Evolutionary conservation across 2,329 filamentous ascomycete species (phyloP).

Genomic region (Colletotrichum tofieldiae): DNA sequence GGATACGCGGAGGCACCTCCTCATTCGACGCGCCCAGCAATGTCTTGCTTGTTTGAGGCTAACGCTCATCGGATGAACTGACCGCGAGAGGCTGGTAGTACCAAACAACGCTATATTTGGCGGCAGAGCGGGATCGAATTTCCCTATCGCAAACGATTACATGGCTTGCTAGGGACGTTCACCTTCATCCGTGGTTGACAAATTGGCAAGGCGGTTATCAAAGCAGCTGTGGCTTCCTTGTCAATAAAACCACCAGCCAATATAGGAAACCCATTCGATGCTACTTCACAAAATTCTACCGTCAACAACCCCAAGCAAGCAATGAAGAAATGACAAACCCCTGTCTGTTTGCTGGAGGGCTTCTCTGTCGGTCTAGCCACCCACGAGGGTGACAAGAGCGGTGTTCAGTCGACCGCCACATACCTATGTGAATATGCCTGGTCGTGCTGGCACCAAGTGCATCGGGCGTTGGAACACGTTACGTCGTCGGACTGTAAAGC

Average conservation of each 20-base stretch:
- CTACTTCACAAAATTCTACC: background rate
- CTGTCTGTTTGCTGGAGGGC: background rate
- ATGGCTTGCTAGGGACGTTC: slow-evolving; percentile 25
- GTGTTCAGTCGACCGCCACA: background rate
- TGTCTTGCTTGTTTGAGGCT: slow-evolving; percentile 14
- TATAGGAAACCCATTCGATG: slow-evolving; percentile 1
- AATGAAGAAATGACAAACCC: background rate
- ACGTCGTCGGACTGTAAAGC: background rate
- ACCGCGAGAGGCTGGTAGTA: slow-evolving; percentile 13
- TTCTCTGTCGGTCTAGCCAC: background rate
- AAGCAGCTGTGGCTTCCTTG: slow-evolving; percentile 20
- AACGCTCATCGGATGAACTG: slow-evolving; percentile 28
- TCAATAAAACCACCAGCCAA: slow-evolving; percentile 7
- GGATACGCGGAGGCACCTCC: background rate
- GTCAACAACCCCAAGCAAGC: background rate
- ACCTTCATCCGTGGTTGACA: slow-evolving; percentile 7
- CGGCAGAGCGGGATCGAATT: slow-evolving; percentile 3
- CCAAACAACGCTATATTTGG: slow-evolving; percentile 10
- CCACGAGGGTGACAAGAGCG: background rate
- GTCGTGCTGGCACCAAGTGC: background rate
- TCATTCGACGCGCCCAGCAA: slow-evolving; percentile 9
- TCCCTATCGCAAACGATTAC: slow-evolving; percentile 14
- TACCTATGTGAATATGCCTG: background rate
- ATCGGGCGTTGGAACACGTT: background rate
- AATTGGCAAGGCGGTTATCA: slow-evolving; percentile 24